phyloP scores from a whole-genome alignment of 2,329 filamentous ascomycete species.

The Alternaria conjuncta region DNA sequence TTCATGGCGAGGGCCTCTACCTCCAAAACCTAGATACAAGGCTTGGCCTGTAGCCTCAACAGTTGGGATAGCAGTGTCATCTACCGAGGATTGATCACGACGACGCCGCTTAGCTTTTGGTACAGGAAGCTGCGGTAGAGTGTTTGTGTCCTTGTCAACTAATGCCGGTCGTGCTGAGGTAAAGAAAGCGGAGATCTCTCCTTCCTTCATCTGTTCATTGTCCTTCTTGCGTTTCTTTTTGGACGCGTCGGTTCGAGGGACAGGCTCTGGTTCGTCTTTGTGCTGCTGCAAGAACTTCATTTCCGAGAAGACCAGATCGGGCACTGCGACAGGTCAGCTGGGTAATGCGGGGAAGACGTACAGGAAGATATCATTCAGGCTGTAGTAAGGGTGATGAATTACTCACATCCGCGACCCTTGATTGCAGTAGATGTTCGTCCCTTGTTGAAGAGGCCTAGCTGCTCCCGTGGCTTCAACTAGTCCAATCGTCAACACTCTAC shows the following conservation, averaged over 20 bases:
- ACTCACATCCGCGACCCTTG: slow-evolving; percentile 52
- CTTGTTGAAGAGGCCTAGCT: slow-evolving; percentile 57
- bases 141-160: slow-evolving; percentile 31
- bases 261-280: slow-evolving; percentile 32
- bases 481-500: slow-evolving; percentile 32
- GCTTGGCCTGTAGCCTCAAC: slow-evolving; percentile 45
- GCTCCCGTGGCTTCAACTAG: slow-evolving; percentile 53
- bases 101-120: slow-evolving; percentile 11
- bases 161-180: slow-evolving; percentile 36
- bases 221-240: slow-evolving; percentile 44
- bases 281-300: slow-evolving; percentile 57
- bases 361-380: neutral
- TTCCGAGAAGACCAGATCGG: slow-evolving; percentile 60
- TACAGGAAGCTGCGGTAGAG: slow-evolving; percentile 2
- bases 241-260: slow-evolving; percentile 24
- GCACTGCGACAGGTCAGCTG: slow-evolving; percentile 49
- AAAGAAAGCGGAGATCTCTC: slow-evolving; percentile 57
- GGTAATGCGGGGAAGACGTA: slow-evolving; percentile 7
- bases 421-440: slow-evolving; percentile 56
- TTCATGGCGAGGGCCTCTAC: slow-evolving; percentile 38
- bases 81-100: slow-evolving; percentile 15
- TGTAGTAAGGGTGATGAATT: slow-evolving; percentile 5
- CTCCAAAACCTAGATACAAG: slow-evolving; percentile 48
- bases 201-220: slow-evolving; percentile 41
- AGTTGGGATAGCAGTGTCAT: slow-evolving; percentile 30